Evolutionary conservation across 2,329 filamentous ascomycete genomes (phyloP), one percentile per base, ranked within the genome.

Genomic region (Daldinia sp.): DNA sequence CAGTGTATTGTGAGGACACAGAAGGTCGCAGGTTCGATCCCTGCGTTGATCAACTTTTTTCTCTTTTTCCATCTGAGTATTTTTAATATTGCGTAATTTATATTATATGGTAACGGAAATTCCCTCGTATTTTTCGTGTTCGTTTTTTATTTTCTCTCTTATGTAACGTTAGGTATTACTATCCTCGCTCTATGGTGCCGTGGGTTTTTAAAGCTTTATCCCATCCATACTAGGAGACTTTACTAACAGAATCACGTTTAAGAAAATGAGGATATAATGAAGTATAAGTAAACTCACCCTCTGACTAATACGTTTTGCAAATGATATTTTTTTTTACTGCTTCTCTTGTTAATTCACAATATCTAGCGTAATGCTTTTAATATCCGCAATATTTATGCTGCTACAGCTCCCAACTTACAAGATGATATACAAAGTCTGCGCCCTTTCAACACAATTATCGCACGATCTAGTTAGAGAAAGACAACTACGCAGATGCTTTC

Each of bases 11-110:
- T 67, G 30, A 58, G 63, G 32, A 63, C 67, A 64, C 67, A 61
- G 62, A 65, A 69, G 67, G 67, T 61, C 67, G 67, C 64, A 67
- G 65, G 67, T 69, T 69, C 67, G 67, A 69, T 69, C 67, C 67
- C 65, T 67, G 64, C 67, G 61, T 65, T 52, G 63, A 67, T 66
- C 67, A 69, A 30, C n/a, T 54, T 61, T 65, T 65, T 61, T 10
- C 19, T 29, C 34, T 49, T 43, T 19, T 17, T 17, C 27, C 45
- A 13, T 21, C 3, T 27, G 2, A 27, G 7, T 43, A n/a, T 41
- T 25, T 56, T 52, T 53, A n/a, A n/a, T n/a, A 15, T 30, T 32
- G 29, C 29, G 29, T 11, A 32, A n/a, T n/a, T n/a, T n/a, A n/a
- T n/a, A n/a, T n/a, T n/a, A n/a, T n/a, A n/a, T n/a, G n/a, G n/a